phyloP scores from a whole-genome alignment of 2,329 filamentous ascomycete species.

The Alternaria longipes region DNA sequence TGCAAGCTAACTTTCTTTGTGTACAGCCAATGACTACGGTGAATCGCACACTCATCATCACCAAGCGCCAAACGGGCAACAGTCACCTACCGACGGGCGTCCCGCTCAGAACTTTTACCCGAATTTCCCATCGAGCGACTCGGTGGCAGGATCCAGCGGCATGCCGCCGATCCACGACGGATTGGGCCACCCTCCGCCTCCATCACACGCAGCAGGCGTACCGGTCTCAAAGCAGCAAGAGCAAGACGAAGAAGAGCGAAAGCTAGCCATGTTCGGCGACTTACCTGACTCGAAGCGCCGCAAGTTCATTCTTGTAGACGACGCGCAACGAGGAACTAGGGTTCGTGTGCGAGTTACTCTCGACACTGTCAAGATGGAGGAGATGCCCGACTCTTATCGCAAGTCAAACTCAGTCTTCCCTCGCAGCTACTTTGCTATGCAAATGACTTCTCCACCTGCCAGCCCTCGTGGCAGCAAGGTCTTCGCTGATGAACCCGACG shows the following conservation, averaged over 20 bases:
- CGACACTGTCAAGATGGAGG: slow-evolving; percentile 92
- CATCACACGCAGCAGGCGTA: slow-evolving; percentile 54
- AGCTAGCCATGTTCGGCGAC: slow-evolving; percentile 81
- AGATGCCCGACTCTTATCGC: slow-evolving; percentile 95
- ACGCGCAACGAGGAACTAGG: slow-evolving; percentile 76
- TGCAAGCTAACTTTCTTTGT: slow-evolving; percentile 57
- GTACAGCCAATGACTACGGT: slow-evolving; percentile 64
- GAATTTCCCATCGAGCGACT: slow-evolving; percentile 68
- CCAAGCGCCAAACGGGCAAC: slow-evolving; percentile 65
- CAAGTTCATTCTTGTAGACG: slow-evolving; percentile 96
- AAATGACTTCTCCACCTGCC: slow-evolving; percentile 88
- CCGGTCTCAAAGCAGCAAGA: slow-evolving; percentile 58
- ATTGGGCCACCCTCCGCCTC: slow-evolving; percentile 58
- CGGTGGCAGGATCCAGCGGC: slow-evolving; percentile 61
- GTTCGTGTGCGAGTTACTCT: slow-evolving; percentile 91
- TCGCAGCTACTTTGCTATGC: slow-evolving; percentile 88
- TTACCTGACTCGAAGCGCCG: slow-evolving; percentile 89
- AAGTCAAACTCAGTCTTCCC: slow-evolving; percentile 90
- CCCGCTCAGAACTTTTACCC: slow-evolving; percentile 80
- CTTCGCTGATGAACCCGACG: slow-evolving; percentile 69
- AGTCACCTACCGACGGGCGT: slow-evolving; percentile 72
- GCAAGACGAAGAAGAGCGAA: slow-evolving; percentile 66
- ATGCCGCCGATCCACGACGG: slow-evolving; percentile 73
- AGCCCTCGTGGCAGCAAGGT: slow-evolving; percentile 78
- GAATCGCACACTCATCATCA: slow-evolving; percentile 75